These are phyloP conservation scores for Leucocoprinus leucothites DNA, from an alignment of 768 basidiomycete species.

Conservation along the genomic window DNA sequence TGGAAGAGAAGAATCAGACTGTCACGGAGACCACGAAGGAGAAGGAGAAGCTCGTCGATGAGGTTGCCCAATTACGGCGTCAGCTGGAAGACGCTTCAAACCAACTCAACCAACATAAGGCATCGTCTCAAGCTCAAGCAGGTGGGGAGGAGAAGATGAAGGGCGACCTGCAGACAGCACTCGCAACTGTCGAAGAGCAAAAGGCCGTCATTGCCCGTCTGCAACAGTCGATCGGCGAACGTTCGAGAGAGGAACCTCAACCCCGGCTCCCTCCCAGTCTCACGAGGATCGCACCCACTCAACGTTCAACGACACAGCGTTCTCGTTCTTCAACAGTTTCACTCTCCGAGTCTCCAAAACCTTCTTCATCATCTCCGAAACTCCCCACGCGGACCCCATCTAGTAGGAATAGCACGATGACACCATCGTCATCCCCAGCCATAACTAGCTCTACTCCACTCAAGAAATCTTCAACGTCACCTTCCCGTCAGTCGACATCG, in stretches of 20 bases:
- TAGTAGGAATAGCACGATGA: background rate
- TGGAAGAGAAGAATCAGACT: background rate
- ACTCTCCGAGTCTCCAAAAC: background rate
- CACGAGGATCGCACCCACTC: background rate
- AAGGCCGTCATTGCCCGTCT: constrained; percentile 3
- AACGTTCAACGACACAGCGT: background rate
- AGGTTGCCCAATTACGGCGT: background rate
- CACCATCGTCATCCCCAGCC: background rate
- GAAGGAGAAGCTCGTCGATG: background rate
- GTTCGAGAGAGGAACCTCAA: background rate
- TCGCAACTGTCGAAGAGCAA: background rate
- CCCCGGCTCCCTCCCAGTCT: background rate
- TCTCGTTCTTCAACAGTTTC: background rate
- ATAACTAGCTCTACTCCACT: background rate
- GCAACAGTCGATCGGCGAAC: constrained; percentile 1
- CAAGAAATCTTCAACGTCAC: background rate
- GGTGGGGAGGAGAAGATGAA: background rate
- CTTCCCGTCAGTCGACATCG: background rate
- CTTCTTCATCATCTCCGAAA: background rate
- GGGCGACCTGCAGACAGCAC: background rate
- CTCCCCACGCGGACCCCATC: background rate
- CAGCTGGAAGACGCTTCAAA: constrained; percentile 1
- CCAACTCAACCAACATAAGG: background rate
- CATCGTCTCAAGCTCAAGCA: background rate
- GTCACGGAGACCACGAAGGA: background rate